These are phyloP conservation scores for Magnusiomyces tetraspermus DNA, from an alignment of 1,139 yeast species.

Conservation along the genomic window DNA sequence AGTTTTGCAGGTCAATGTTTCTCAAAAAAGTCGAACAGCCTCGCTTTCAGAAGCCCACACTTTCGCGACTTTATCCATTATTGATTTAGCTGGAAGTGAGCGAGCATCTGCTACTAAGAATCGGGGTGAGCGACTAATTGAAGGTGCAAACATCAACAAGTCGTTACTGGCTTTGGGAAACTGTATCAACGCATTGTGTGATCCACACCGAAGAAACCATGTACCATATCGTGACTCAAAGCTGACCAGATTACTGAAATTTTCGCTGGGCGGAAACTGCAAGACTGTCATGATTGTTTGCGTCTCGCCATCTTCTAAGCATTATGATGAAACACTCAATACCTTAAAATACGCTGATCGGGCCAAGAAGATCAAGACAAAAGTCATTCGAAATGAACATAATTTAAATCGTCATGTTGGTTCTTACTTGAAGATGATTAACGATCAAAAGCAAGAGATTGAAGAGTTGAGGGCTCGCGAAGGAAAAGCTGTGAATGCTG, in stretches of 20 bases:
- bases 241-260: slow-evolving; percentile 72
- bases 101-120: slow-evolving; percentile 85
- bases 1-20: slow-evolving; percentile 69
- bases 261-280: slow-evolving; percentile 90
- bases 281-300: slow-evolving; percentile 95
- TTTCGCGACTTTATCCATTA: slow-evolving; percentile 72
- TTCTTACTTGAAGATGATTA: slow-evolving; percentile 74
- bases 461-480: slow-evolving; percentile 58
- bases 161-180: slow-evolving; percentile 84
- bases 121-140: slow-evolving; percentile 67
- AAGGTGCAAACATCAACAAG: slow-evolving; percentile 88
- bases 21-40: slow-evolving; percentile 52
- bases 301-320: slow-evolving; percentile 73
- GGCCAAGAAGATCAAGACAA: slow-evolving; percentile 84
- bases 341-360: slow-evolving; percentile 85
- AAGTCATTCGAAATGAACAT: slow-evolving; percentile 63
- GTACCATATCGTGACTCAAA: slow-evolving; percentile 89
- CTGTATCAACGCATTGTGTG: slow-evolving; percentile 87
- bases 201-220: slow-evolving; percentile 56
- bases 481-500: slow-evolving; percentile 33
- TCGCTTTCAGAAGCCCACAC: slow-evolving; percentile 60
- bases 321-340: slow-evolving; percentile 85
- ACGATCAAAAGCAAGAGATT: slow-evolving; percentile 72
- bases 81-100: slow-evolving; percentile 92
- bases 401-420: slow-evolving; percentile 80